Conservation (phyloP, 176 grass and related monocot species). For the Triticum urartu region DNA sequence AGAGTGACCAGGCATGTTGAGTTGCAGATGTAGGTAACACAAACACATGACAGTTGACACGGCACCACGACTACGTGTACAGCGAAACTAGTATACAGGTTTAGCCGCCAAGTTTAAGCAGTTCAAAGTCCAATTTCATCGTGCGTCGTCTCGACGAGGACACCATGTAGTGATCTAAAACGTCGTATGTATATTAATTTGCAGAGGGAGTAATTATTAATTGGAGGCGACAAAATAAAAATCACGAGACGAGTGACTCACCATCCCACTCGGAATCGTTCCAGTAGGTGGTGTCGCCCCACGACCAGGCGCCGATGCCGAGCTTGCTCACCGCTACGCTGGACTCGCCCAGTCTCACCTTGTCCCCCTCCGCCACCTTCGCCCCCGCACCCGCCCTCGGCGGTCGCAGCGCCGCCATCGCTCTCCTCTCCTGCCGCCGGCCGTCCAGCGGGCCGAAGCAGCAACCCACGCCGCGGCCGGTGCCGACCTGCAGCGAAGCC, state of each 20-base stretch:
- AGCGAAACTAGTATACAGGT: too few relatives aligned
- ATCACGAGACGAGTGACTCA: not conserved
- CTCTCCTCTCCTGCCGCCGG: not conserved
- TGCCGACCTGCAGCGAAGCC: not conserved
- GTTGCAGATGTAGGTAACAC: too few relatives aligned
- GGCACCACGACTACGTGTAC: too few relatives aligned
- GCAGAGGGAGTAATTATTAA: too few relatives aligned
- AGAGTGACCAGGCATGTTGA: too few relatives aligned
- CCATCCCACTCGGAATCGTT: constrained; percentile 90
- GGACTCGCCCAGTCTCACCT: constrained; percentile 73
- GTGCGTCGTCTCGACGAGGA: too few relatives aligned
- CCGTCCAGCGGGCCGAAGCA: not conserved
- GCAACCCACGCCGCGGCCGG: not conserved
- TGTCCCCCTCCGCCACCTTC: constrained; percentile 36
- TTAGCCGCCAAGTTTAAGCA: too few relatives aligned
- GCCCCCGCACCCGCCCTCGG: constrained; percentile 4
- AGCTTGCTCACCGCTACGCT: constrained; percentile 69
- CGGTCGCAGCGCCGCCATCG: not conserved
- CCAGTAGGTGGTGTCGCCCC: constrained; percentile 96
- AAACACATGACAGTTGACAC: too few relatives aligned
- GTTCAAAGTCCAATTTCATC: too few relatives aligned
- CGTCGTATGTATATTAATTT: too few relatives aligned
- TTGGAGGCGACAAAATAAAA: too few relatives aligned
- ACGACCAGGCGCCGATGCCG: constrained; percentile 84
- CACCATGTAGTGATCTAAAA: too few relatives aligned